Conservation (phyloP, 768 basidiomycete species). For the Tephrocybe rancida region DNA sequence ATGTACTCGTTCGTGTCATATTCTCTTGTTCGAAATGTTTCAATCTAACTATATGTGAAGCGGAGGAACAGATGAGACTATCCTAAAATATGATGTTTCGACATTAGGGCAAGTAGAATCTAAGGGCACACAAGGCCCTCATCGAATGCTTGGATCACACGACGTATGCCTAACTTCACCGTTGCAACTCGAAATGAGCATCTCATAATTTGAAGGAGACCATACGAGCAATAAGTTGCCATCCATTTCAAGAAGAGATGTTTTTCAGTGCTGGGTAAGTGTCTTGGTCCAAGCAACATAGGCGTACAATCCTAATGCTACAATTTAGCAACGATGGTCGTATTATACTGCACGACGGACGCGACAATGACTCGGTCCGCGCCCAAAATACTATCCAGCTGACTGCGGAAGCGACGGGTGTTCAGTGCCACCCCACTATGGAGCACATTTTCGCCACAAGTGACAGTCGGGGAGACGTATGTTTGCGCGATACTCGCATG, state of each 20-base stretch:
- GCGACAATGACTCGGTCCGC: constrained; percentile 34
- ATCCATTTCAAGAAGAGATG: constrained; percentile 67
- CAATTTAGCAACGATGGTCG: constrained; percentile 67
- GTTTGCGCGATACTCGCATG: constrained; percentile 73
- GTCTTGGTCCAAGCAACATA: constrained; percentile 14
- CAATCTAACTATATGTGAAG: constrained; percentile 30
- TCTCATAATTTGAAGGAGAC: constrained; percentile 47
- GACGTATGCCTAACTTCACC: constrained; percentile 16
- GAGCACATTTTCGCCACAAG: constrained; percentile 71
- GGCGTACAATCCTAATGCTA: background rate
- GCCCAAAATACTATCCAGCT: constrained; percentile 58
- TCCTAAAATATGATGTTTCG: constrained; percentile 58
- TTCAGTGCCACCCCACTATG: constrained; percentile 68
- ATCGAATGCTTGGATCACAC: constrained; percentile 31
- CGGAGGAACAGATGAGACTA: constrained; percentile 53
- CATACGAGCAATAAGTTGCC: constrained; percentile 65
- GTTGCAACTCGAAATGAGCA: background rate
- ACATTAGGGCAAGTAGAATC: constrained; percentile 28
- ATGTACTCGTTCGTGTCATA: constrained; percentile 15
- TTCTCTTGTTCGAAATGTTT: constrained; percentile 5
- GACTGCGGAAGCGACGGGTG: constrained; percentile 58
- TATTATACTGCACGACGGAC: constrained; percentile 63
- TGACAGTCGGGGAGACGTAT: constrained; percentile 59
- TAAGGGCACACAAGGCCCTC: constrained; percentile 12
- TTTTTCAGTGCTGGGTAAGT: constrained; percentile 69